Evolutionary conservation across 768 basidiomycete species (phyloP), one percentile per base, ranked within the genome.

Genomic region (Neoboletus magnificus): DNA sequence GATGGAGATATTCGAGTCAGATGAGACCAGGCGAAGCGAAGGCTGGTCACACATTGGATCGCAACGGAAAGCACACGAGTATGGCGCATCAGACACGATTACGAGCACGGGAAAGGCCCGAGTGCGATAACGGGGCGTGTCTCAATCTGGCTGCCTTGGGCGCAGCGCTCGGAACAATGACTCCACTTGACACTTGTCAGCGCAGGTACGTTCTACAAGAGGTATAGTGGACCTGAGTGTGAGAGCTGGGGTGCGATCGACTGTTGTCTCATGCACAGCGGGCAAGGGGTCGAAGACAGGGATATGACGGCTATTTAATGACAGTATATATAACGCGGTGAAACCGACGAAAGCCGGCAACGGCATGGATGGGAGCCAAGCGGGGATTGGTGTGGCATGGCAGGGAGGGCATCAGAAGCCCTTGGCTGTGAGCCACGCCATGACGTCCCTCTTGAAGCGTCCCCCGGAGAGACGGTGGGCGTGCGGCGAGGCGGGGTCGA

Each of bases 361-460:
- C 61, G 35, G 48, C 37, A 54, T 30, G 36, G 25, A 32, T 23
- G 32, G 48, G 49, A 39, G 62, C 54, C 48, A 60, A 53, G 52
- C 61, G 60, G 52, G 33, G 2, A 30, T 33, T 48, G 37, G 20
- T 43, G 48, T 40, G 45, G 36, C 35, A 41, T 29, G 48, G 49
- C 22, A 30, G 48, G 47, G 15, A 12, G 8, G 30, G 13, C 12
- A 44, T 69, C 48, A 91, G 70, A 91, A 91, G 13, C 89, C 89
- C 63, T 78, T 83, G 54, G 68, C 66, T 66, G 74, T 74, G 62
- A 91, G 76, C 84, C 85, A 91, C 48, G 78, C 74, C 60, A 80
- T 65, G 46, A 91, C 80, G 42, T 82, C 69, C 55, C 76, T 74
- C 66, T 81, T 88, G 83, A 82, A 85, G 45, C 75, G 77, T 6